Conservation (phyloP, 2,329 filamentous ascomycete genomes). For the Cladosporium sp. region DNA sequence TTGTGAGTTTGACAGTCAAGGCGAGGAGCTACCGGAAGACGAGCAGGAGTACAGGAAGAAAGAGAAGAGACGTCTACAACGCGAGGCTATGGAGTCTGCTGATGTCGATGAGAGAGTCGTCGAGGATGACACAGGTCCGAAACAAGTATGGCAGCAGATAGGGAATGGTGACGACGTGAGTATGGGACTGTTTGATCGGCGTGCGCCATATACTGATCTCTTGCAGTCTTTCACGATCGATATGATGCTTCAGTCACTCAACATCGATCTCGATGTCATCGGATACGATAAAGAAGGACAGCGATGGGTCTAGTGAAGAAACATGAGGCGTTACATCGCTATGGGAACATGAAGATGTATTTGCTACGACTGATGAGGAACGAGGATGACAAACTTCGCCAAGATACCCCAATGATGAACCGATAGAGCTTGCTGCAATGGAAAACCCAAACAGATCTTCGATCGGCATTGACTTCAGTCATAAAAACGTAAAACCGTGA, state of each 20-base stretch:
- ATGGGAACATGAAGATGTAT: background rate
- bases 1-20: conserved; percentile 37
- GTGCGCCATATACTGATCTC: conserved; percentile 7
- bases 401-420: conserved; percentile 13
- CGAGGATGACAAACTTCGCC: background rate
- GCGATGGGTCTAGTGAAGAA: conserved; percentile 56
- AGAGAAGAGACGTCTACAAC: conserved; percentile 52
- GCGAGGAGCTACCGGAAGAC: conserved; percentile 36
- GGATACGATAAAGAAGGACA: conserved; percentile 61
- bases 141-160: conserved; percentile 32
- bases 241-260: conserved; percentile 66
- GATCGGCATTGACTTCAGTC: background rate
- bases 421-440: background rate
- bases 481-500: background rate
- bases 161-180: conserved; percentile 45
- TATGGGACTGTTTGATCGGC: background rate
- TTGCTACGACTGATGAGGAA: conserved; percentile 8
- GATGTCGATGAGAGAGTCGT: conserved; percentile 36
- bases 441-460: background rate
- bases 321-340: background rate
- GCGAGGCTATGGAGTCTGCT: conserved; percentile 43
- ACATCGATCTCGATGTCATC: conserved; percentile 63
- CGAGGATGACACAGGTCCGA: conserved; percentile 38
- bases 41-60: conserved; percentile 49
- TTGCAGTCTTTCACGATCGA: conserved; percentile 65